phyloP scores from a whole-genome alignment of 306 rosid species.

The Casuarina glauca region DNA sequence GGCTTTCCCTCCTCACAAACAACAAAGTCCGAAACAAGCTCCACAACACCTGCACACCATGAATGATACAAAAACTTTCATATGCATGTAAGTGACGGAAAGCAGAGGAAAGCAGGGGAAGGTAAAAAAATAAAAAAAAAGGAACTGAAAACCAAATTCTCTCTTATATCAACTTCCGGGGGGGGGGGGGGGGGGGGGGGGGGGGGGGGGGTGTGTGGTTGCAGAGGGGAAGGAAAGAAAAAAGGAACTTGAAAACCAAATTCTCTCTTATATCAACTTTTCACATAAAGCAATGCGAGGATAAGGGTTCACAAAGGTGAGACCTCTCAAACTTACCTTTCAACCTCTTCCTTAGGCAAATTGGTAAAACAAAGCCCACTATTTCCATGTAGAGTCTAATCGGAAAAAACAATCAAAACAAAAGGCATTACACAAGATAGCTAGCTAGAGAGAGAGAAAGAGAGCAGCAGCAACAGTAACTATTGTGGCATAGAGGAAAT shows the following conservation, averaged over 20 bases:
- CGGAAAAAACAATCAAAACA: not conserved
- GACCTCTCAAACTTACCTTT: slow-evolving; percentile 48
- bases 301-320: not conserved
- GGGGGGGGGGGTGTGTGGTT: too few relatives aligned
- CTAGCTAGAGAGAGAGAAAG: not conserved
- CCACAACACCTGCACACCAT: slow-evolving; percentile 75
- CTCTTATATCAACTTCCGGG: not conserved
- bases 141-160: not conserved
- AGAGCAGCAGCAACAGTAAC: not conserved
- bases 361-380: slow-evolving; percentile 79
- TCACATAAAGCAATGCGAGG: not conserved
- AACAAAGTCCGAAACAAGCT: slow-evolving; percentile 77
- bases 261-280: not conserved
- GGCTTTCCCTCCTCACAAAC: slow-evolving; percentile 96
- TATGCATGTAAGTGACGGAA: not conserved
- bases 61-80: not conserved
- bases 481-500: not conserved
- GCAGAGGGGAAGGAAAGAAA: not conserved
- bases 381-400: slow-evolving; percentile 78
- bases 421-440: not conserved
- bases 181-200: too few relatives aligned
- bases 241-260: not conserved
- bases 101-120: slow-evolving; percentile 44
- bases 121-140: slow-evolving; percentile 31
- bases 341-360: slow-evolving; percentile 74